phyloP scores from a whole-genome alignment of 2,329 filamentous ascomycete genomes.

The Lasiodiplodia sp. region DNA sequence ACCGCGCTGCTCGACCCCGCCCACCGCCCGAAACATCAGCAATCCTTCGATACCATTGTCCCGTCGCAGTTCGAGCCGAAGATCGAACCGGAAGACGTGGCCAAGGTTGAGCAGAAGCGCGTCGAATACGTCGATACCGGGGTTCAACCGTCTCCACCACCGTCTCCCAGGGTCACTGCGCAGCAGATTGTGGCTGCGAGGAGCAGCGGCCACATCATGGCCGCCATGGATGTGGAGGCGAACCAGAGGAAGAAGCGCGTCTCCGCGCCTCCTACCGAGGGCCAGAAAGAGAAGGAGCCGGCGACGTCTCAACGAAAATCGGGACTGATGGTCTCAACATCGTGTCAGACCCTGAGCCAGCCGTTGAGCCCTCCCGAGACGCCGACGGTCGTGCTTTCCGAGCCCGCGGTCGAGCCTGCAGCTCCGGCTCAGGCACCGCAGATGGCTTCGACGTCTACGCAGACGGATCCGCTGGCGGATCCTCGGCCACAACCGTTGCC shows the following conservation, averaged over 20 bases:
- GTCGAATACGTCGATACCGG: conserved; percentile 74
- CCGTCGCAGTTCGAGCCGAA: background rate
- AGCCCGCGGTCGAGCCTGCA: conserved; percentile 51
- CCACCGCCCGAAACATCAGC: conserved; percentile 7
- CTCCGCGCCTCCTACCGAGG: conserved; percentile 42
- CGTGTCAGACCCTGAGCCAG: conserved; percentile 68
- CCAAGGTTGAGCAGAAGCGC: conserved; percentile 41
- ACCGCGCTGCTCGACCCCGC: background rate
- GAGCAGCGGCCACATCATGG: conserved; percentile 31
- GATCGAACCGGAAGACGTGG: background rate
- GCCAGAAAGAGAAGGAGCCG: conserved; percentile 12
- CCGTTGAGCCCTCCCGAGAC: conserved; percentile 72
- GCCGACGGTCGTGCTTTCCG: conserved; percentile 58
- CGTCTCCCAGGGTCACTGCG: conserved; percentile 66
- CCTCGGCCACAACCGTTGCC: conserved; percentile 38
- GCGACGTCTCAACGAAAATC: conserved; percentile 33
- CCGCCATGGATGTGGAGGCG: conserved; percentile 65
- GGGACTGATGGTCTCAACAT: conserved; percentile 67
- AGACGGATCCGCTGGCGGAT: conserved; percentile 57
- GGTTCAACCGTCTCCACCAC: conserved; percentile 82
- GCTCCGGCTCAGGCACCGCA: conserved; percentile 45
- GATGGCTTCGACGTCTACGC: conserved; percentile 67
- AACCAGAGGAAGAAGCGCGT: conserved; percentile 78
- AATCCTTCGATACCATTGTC: conserved; percentile 17
- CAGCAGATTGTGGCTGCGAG: conserved; percentile 37